phyloP scores from a whole-genome alignment of 306 rosid species.

The Senna tora region DNA sequence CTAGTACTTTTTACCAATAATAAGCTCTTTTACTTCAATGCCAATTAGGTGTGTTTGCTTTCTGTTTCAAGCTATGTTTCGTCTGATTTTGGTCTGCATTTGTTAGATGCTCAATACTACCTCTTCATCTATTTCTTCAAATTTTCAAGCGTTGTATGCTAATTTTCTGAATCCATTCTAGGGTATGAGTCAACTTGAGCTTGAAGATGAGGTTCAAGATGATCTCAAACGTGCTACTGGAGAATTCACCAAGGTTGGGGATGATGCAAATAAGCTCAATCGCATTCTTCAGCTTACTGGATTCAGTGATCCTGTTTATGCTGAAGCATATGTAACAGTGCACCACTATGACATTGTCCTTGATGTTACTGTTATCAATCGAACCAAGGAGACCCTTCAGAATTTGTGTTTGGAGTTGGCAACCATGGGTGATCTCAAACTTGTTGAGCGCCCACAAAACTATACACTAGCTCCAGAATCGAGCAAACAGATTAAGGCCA shows the following conservation, averaged over 20 bases:
- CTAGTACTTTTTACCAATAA: neutral
- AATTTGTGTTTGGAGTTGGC: constrained; percentile 98
- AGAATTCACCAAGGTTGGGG: constrained; percentile 85
- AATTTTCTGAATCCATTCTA: constrained; percentile 41
- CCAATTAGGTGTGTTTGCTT: neutral
- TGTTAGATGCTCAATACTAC: constrained; percentile 5
- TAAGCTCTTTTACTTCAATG: neutral
- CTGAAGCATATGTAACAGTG: constrained; percentile 97
- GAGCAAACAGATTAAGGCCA: constrained; percentile 94
- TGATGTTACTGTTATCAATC: constrained; percentile 95
- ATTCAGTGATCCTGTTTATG: constrained; percentile 98
- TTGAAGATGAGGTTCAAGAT: constrained; percentile 98
- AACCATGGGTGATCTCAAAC: constrained; percentile 99
- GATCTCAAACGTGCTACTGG: constrained; percentile 99
- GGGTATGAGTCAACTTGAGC: constrained; percentile 99
- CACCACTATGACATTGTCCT: constrained; percentile 97
- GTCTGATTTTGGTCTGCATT: constrained; percentile 3
- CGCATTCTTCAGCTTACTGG: constrained; percentile 99
- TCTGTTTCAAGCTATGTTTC: constrained; percentile 1
- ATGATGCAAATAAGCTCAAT: constrained; percentile 91
- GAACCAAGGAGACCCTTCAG: constrained; percentile 96
- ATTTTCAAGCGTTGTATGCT: constrained; percentile 24
- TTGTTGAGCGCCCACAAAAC: constrained; percentile 98
- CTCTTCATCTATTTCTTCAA: constrained; percentile 15
- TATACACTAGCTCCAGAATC: constrained; percentile 97